Percentiles rank a stretch among this genome's conserved stretches.
Conservation (phyloP, 2,329 filamentous ascomycete species). For the Chrysoporthe puriensis region DNA sequence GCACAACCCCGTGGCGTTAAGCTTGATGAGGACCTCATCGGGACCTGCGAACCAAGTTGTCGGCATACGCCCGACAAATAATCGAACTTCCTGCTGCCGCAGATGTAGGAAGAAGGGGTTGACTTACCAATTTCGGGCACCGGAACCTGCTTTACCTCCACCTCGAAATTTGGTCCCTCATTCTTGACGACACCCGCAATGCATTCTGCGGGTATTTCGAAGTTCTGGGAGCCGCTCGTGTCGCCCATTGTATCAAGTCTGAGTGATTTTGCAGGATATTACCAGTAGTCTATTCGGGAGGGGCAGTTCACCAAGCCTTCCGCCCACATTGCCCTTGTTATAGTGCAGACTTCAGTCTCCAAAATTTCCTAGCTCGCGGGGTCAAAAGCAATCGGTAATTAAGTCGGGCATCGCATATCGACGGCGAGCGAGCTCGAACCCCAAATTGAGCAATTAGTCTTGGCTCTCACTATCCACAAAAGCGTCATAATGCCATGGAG, state of each 20-base stretch:
- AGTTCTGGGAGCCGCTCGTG: background rate
- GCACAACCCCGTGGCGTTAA: slow-evolving; percentile 30
- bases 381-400: background rate
- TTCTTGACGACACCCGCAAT: slow-evolving; percentile 20
- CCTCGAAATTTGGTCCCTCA: slow-evolving; percentile 16
- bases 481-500: background rate
- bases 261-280: background rate
- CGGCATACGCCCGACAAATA: background rate
- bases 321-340: background rate
- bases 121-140: slow-evolving; percentile 20
- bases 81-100: slow-evolving; percentile 4
- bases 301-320: background rate
- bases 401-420: background rate
- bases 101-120: background rate
- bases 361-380: background rate
- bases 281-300: background rate
- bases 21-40: slow-evolving; percentile 31
- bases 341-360: background rate
- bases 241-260: slow-evolving; percentile 9
- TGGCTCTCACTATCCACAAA: too few relatives aligned
- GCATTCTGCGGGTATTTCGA: slow-evolving; percentile 14
- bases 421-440: background rate
- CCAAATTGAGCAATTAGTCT: background rate
- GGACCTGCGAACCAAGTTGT: slow-evolving; percentile 16
- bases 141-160: slow-evolving; percentile 20